Base-by-base conservation (phyloP, 257 asterid genomes). In the Penstemon eatonii region DNA sequence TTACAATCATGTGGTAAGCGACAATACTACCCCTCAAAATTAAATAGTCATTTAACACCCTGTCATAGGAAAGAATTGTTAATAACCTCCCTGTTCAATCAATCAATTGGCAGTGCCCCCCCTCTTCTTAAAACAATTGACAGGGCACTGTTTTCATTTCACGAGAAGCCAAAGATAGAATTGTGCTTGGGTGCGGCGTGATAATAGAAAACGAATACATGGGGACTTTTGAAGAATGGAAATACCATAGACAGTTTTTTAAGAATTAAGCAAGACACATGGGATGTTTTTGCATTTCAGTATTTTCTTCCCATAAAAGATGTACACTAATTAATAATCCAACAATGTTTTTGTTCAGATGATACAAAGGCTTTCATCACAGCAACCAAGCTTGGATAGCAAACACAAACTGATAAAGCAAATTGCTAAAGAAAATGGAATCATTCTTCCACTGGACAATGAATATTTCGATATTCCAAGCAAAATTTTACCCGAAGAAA, bases 391-490 rank as follows among this genome's bases (percentile, higher is more conserved):
- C 49, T 25, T 47, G 70, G 87, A 76, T 62, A 68, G 63, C 66
- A 82, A 71, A 69, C 42, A 38, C 46, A 53, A 63, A 10, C 12
- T 77, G 66, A 47, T 79, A 15, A 74, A 51, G 53, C 75, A 72
- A 68, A 74, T 82, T 6, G 84, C 82, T n/a, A 67, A 59, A 63
- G 63, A 82, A 19, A 73, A 73, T 72, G 82, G 81, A 45, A 79
- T 81, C 63, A 49, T 56, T 63, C 63, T 72, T 52, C 60, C 64
- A 50, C 65, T 33, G 64, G 49, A 63, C 11, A 58, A 67, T 12
- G 75, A 62, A 19, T 67, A n/a, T 9, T 18, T 45, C 57, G 49
- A 47, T 47, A 41, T 9, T 15, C 38, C 69, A 36, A 19, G 8
- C 11, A 49, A 65, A 68, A 68, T 60, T 58, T 50, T 25, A 44